Evolutionary conservation across 2,329 filamentous ascomycete species (phyloP).

Genomic region (Salinomyces thailandicus): DNA sequence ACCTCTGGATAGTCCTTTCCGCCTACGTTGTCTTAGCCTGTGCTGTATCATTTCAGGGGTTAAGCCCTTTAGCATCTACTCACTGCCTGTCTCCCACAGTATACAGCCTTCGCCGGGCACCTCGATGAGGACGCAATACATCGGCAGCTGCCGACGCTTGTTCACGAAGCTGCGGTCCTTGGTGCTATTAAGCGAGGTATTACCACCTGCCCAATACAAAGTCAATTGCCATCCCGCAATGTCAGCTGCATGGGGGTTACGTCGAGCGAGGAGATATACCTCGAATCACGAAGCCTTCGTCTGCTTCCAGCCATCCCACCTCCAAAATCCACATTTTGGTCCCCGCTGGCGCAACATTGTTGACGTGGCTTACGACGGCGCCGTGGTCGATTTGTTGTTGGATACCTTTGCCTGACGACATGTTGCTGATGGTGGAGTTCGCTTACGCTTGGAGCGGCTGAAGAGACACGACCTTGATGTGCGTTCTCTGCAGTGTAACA

Average conservation of each 20-base stretch:
- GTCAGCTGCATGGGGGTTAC: too few relatives aligned
- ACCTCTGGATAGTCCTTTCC: conserved; percentile 13
- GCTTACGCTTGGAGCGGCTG: neutral
- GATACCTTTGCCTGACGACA: conserved; percentile 8
- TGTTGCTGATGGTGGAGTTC: neutral
- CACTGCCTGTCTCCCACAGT: conserved; percentile 38
- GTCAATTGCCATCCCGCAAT: too few relatives aligned
- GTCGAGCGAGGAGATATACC: too few relatives aligned
- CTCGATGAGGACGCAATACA: conserved; percentile 36
- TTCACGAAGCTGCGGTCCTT: conserved; percentile 28
- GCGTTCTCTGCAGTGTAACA: neutral
- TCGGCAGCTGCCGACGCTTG: conserved; percentile 33
- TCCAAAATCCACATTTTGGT: conserved; percentile 34
- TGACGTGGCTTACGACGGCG: conserved; percentile 23
- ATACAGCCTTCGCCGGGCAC: conserved; percentile 36
- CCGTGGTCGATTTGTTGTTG: conserved; percentile 23
- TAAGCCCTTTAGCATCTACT: too few relatives aligned
- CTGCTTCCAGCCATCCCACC: conserved; percentile 35
- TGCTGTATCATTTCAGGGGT: too few relatives aligned
- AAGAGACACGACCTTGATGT: neutral
- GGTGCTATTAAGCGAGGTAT: conserved; percentile 28
- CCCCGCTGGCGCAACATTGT: conserved; percentile 24
- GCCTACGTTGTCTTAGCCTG: too few relatives aligned
- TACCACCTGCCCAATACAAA: conserved; percentile 16
- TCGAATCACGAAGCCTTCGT: conserved; percentile 36